Percentiles rank a stretch among this genome's conserved stretches.
Evolutionary conservation across 345 rosid genomes (phyloP).

Genomic region (Gossypium herbaceum): DNA sequence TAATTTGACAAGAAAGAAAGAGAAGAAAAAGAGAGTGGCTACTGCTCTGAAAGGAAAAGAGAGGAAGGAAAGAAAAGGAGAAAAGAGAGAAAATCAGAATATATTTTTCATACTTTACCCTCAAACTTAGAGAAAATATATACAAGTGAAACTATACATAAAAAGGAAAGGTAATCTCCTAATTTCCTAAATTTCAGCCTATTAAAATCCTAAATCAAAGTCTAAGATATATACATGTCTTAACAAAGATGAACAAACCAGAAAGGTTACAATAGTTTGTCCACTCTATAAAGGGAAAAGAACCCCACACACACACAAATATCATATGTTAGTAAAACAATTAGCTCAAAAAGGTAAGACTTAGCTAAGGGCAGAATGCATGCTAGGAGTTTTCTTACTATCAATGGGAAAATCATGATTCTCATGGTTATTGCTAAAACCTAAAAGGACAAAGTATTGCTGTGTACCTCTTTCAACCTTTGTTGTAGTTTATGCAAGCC

Average conservation of each 20-base stretch:
- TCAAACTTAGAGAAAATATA: too few species aligned
- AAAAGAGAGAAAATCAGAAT: too few species aligned
- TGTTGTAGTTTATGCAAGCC: constrained; percentile 55
- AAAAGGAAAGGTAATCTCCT: too few species aligned
- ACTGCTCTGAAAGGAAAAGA: too few species aligned
- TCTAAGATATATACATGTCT: too few species aligned
- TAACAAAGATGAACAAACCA: background rate
- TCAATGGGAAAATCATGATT: background rate
- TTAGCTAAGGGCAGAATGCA: background rate
- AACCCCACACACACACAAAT: background rate
- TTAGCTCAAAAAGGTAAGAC: background rate
- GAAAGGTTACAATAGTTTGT: background rate
- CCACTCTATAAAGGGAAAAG: too few species aligned
- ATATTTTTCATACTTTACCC: too few species aligned
- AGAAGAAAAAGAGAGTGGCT: background rate
- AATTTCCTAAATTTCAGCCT: too few species aligned
- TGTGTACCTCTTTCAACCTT: constrained; percentile 65
- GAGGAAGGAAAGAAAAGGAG: too few species aligned
- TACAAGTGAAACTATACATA: too few species aligned
- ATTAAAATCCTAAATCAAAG: too few species aligned
- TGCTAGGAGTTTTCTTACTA: background rate
- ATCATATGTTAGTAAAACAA: background rate
- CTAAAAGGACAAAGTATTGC: background rate
- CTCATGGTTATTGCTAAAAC: background rate
- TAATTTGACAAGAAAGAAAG: too few species aligned